Percentiles rank a stretch among this genome's conserved stretches.
phyloP scores from a whole-genome alignment of 1,139 yeast species.

The Entelexis sorbosivorans region DNA sequence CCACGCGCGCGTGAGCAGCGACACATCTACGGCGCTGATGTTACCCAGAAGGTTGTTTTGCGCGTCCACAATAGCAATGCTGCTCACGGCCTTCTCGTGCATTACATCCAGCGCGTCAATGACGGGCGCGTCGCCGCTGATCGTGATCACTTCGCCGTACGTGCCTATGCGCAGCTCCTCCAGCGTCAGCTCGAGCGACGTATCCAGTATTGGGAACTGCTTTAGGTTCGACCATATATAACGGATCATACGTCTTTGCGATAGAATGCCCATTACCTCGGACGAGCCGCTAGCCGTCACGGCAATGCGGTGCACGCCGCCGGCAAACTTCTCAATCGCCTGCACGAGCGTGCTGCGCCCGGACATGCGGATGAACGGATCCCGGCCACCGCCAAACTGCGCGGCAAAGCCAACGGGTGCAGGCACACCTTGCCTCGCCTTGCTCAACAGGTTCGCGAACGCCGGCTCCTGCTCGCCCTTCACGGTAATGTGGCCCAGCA shows the following conservation, averaged over 20 bases:
- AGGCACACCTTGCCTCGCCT: conserved; percentile 33
- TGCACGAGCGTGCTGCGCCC: conserved; percentile 57
- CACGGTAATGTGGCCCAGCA: conserved; percentile 49
- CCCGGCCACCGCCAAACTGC: conserved; percentile 61
- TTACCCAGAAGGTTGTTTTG: conserved; percentile 71
- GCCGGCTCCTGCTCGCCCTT: conserved; percentile 28
- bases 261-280: conserved; percentile 53
- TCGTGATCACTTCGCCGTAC: conserved; percentile 52
- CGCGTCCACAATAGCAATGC: conserved; percentile 87
- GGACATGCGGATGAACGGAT: conserved; percentile 67
- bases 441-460: conserved; percentile 26
- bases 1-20: conserved; percentile 68
- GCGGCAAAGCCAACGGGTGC: conserved; percentile 76
- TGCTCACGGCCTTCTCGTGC: conserved; percentile 75
- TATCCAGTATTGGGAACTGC: conserved; percentile 68
- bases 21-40: conserved; percentile 87
- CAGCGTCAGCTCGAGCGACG: conserved; percentile 54
- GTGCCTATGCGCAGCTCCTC: conserved; percentile 63
- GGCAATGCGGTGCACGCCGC: conserved; percentile 88
- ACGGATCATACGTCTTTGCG: conserved; percentile 74
- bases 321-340: conserved; percentile 76
- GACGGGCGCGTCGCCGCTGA: conserved; percentile 73
- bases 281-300: conserved; percentile 38
- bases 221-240: conserved; percentile 90
- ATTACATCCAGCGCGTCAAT: conserved; percentile 78